Evolutionary conservation across 169 alveolate genomes (phyloP).

Genomic region (Babesia sp.): DNA sequence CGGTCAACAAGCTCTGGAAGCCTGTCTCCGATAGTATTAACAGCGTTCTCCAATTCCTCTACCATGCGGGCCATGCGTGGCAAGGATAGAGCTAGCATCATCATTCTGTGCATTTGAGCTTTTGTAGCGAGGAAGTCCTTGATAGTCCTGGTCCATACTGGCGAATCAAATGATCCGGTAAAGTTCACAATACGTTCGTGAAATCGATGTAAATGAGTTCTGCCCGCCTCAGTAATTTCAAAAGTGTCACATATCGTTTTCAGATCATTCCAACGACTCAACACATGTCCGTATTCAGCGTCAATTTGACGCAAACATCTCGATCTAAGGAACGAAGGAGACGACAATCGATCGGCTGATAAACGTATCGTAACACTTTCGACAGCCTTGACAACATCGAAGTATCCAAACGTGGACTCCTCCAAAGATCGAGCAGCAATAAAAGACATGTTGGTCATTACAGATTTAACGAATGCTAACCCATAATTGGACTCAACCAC

Average conservation of each 20-base stretch:
- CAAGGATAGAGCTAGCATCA: neutral
- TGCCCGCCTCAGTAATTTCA: neutral
- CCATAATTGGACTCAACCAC: no score
- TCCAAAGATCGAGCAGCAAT: no score
- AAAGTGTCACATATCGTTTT: neutral
- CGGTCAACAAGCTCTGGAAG: neutral
- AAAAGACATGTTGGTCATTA: no score
- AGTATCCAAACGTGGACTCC: no score
- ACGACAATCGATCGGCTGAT: no score
- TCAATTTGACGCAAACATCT: neutral
- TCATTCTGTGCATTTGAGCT: neutral
- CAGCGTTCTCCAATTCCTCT: neutral
- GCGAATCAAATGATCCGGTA: neutral
- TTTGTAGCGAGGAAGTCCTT: neutral
- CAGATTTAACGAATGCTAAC: no score
- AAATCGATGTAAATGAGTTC: neutral
- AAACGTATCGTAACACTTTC: no score
- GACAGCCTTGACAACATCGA: no score
- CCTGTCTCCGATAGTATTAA: neutral
- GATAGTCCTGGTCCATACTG: neutral
- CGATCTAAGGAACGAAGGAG: no score
- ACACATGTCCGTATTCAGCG: neutral
- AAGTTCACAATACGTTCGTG: neutral
- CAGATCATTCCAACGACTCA: neutral
- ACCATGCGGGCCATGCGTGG: neutral